Conservation (phyloP, 305 asterid species). For the Solanum hybrid region DNA sequence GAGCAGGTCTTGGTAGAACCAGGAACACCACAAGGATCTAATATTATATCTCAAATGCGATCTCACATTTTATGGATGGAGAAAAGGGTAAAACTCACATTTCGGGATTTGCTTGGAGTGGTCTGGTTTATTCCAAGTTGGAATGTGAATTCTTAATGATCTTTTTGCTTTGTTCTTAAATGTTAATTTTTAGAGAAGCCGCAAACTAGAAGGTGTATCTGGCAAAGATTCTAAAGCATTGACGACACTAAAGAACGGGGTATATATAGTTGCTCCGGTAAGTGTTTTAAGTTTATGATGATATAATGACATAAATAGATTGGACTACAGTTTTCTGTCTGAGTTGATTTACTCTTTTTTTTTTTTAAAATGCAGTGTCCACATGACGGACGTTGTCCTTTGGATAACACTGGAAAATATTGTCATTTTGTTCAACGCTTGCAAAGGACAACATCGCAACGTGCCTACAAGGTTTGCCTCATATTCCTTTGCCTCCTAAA, state of each 20-base stretch:
- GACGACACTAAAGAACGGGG: slow-evolving; percentile 62
- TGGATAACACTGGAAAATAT: slow-evolving; percentile 69
- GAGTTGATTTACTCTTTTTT: background rate
- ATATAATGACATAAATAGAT: background rate
- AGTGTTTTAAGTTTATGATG: slow-evolving; percentile 26
- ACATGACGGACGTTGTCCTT: slow-evolving; percentile 90
- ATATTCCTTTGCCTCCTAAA: background rate
- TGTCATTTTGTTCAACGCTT: slow-evolving; percentile 95
- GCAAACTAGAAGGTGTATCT: slow-evolving; percentile 46
- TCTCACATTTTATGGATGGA: slow-evolving; percentile 97
- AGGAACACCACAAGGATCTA: slow-evolving; percentile 96
- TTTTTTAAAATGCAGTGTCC: slow-evolving; percentile 53
- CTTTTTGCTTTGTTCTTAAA: slow-evolving; percentile 5
- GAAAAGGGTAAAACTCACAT: slow-evolving; percentile 50
- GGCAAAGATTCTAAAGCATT: slow-evolving; percentile 37
- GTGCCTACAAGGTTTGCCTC: slow-evolving; percentile 61
- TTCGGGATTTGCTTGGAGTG: background rate
- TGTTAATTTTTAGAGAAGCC: slow-evolving; percentile 44
- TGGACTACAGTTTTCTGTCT: background rate
- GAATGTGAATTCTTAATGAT: background rate
- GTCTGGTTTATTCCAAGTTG: background rate
- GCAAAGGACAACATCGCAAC: slow-evolving; percentile 87
- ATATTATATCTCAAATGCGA: slow-evolving; percentile 85
- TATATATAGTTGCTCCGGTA: slow-evolving; percentile 88
- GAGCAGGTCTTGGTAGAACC: slow-evolving; percentile 91